phyloP scores from a whole-genome alignment of 495 filamentous ascomycete species.

The Aspergillus sclerotioniger region DNA sequence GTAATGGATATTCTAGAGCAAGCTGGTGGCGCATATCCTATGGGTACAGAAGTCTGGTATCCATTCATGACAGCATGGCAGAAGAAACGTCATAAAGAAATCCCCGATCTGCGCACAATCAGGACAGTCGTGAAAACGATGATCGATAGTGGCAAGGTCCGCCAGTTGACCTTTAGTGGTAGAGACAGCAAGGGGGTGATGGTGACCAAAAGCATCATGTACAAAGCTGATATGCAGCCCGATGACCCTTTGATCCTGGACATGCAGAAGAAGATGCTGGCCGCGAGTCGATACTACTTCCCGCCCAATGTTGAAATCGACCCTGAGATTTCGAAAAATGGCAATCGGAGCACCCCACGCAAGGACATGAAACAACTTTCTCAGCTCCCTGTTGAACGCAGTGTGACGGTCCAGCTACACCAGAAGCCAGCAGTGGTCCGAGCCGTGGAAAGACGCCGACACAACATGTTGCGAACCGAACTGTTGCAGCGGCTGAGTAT shows the following conservation, averaged over 20 bases:
- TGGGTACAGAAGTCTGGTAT: constrained; percentile 67
- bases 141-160: constrained; percentile 56
- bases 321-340: constrained; percentile 26
- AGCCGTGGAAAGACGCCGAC: constrained; percentile 30
- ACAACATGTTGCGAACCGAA: constrained; percentile 26
- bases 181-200: constrained; percentile 50
- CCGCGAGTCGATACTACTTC: constrained; percentile 29
- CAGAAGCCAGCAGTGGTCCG: constrained; percentile 36
- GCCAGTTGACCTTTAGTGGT: constrained; percentile 62
- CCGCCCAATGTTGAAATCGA: constrained; percentile 35
- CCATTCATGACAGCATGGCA: constrained; percentile 64
- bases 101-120: constrained; percentile 51
- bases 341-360: constrained; percentile 2
- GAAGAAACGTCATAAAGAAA: constrained; percentile 44
- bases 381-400: constrained; percentile 31
- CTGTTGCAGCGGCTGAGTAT: constrained; percentile 26
- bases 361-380: constrained; percentile 10
- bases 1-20: constrained; percentile 67
- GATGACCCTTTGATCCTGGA: constrained; percentile 50
- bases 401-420: constrained; percentile 37
- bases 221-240: constrained; percentile 44
- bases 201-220: constrained; percentile 56
- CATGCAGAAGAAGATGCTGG: constrained; percentile 53
- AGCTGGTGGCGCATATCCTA: constrained; percentile 71
- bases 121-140: constrained; percentile 59